A percentile compares a stretch with the other conserved stretches of the same genome.
Evolutionary conservation across 306 rosid species (phyloP).

Genomic region (Prunus dulcis): DNA sequence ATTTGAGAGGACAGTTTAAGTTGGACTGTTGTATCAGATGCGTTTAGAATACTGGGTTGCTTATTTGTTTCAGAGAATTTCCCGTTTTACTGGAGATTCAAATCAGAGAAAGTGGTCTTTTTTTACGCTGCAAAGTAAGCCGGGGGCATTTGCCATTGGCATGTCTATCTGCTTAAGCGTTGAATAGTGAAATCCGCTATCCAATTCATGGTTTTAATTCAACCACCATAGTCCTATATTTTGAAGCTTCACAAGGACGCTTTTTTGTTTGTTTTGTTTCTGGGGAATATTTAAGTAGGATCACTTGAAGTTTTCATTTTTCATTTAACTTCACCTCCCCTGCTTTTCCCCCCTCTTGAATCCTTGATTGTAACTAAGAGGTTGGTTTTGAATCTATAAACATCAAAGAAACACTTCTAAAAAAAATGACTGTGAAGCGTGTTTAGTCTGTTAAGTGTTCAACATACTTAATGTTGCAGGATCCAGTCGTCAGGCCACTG

Average conservation of each 20-base stretch:
- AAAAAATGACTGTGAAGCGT: neutral
- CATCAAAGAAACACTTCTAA: neutral
- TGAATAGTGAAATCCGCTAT: too few relatives aligned
- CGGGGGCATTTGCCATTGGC: neutral
- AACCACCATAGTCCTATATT: too few relatives aligned
- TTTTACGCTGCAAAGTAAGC: neutral
- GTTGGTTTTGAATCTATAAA: neutral
- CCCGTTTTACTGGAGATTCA: neutral
- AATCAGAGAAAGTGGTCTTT: neutral
- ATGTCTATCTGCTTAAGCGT: neutral
- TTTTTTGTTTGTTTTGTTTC: neutral
- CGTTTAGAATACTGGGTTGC: neutral
- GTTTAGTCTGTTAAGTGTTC: neutral
- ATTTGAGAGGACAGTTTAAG: neutral
- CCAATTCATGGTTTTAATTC: too few relatives aligned
- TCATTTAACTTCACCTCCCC: neutral
- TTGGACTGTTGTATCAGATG: neutral
- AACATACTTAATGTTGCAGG: constrained; percentile 47
- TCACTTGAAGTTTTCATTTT: neutral
- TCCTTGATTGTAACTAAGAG: neutral
- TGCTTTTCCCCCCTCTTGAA: neutral
- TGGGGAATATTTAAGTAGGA: neutral
- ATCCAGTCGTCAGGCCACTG: constrained; percentile 56
- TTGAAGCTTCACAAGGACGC: too few relatives aligned
- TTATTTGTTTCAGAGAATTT: neutral